Base-by-base conservation (phyloP, 78 protist genomes). In the Dictyostelium capitatum region DNA sequence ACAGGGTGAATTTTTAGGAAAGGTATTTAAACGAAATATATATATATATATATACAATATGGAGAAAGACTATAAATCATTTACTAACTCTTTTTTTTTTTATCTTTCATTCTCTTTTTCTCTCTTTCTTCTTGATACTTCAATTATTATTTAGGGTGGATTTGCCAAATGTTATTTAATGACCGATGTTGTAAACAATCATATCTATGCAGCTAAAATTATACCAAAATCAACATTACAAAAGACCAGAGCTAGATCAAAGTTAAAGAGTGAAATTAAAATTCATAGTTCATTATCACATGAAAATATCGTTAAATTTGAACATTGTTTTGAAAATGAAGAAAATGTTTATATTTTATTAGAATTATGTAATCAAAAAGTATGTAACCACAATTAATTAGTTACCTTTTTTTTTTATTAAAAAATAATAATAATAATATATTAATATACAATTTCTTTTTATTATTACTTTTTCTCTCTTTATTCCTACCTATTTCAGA, bases 351-450 rank as follows among this genome's bases (percentile, higher is more conserved):
- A 98, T 90, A 95, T 99, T 32, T 28, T 98, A 14, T 79, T 99
- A 12, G 99, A 98, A 84, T 64, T 98, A 41, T 99, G 99, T 95
- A n/a, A 32, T 23, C 95, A 97, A 96, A 72, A 90, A 95, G 98
- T 97, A 20, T 37, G 43, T 37, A 37, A n/a, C n/a, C n/a, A n/a
- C n/a, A 3, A 37, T 37, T 2, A 37, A 37, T 37, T 37, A 3
- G 69, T 14, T 46, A 15, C 37, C 96, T 89, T 9, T 47, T 87
- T 11, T 7, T 67, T 59, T 90, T 96, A 79, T 4, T 97, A 90
- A 3, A 25, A 62, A 62, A 62, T 25, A 62, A 23, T 57, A 9
- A 11, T 11, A 62, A 23, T 10, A 23, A 62, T 20, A 7, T 20
- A 59, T 19, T 9, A 19, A 14, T 56, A 8, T 20, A 30, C 20